These are phyloP conservation scores for Bruguiera gymnorhiza DNA, from an alignment of 345 rosid genomes.

Conservation along the genomic window DNA sequence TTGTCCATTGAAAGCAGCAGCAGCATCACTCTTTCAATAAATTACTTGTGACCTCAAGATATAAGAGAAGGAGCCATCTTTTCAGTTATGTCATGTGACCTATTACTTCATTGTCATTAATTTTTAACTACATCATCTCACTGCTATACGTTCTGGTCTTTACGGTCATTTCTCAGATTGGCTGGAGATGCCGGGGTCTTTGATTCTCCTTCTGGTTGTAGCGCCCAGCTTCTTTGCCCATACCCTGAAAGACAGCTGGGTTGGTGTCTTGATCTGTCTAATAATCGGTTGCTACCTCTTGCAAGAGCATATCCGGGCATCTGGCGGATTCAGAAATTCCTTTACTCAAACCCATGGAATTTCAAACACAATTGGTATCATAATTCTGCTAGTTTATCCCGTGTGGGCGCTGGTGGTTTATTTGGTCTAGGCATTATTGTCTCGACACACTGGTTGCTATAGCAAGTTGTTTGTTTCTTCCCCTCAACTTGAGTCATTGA, in stretches of 20 bases:
- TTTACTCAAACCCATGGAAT: slow-evolving; percentile 66
- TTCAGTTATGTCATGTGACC: too few relatives aligned
- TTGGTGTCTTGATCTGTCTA: slow-evolving; percentile 66
- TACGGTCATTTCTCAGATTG: slow-evolving; percentile 37
- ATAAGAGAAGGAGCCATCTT: too few relatives aligned
- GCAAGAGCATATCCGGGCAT: slow-evolving; percentile 88
- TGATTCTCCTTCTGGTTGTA: slow-evolving; percentile 65
- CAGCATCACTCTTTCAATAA: too few relatives aligned
- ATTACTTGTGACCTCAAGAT: too few relatives aligned
- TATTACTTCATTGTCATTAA: too few relatives aligned
- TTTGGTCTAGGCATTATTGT: slow-evolving; percentile 35
- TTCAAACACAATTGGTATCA: slow-evolving; percentile 78
- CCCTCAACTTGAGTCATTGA: neutral
- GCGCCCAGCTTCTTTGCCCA: slow-evolving; percentile 61
- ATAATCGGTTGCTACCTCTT: slow-evolving; percentile 75
- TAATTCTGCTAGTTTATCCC: slow-evolving; percentile 75
- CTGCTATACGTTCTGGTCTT: neutral
- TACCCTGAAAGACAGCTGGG: slow-evolving; percentile 52
- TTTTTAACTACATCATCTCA: neutral
- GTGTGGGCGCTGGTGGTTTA: slow-evolving; percentile 62
- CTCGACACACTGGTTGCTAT: neutral
- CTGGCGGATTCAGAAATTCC: slow-evolving; percentile 86
- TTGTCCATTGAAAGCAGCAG: too few relatives aligned
- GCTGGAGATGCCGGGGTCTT: slow-evolving; percentile 75
- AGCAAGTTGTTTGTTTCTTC: neutral